A percentile compares a stretch with the other conserved stretches of the same genome.
phyloP scores from a whole-genome alignment of 2,329 filamentous ascomycete species.

The Zopfia rhizophila region DNA sequence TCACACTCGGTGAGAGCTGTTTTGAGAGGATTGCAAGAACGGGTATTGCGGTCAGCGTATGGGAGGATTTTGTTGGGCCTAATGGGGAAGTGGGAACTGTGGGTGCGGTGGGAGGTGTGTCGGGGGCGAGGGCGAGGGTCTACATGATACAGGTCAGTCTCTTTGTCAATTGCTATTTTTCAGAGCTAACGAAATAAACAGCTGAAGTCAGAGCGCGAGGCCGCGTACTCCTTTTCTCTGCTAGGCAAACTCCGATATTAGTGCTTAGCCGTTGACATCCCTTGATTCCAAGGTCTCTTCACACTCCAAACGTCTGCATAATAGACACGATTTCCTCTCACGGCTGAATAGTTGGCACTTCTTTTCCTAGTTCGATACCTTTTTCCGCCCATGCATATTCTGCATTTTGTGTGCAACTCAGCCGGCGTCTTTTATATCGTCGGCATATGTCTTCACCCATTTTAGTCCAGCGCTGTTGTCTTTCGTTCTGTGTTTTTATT shows the following conservation, averaged over 20 bases:
- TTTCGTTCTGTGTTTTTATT: too few species aligned
- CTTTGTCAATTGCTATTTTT: neutral
- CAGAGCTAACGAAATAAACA: conserved; percentile 22
- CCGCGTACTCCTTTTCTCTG: conserved; percentile 60
- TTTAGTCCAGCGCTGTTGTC: too few species aligned
- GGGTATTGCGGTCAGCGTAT: conserved; percentile 89
- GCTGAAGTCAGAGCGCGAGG: conserved; percentile 59
- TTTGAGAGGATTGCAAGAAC: conserved; percentile 85
- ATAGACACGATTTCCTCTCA: too few species aligned
- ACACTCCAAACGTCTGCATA: too few species aligned
- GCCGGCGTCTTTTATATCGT: too few species aligned
- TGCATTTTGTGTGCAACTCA: too few species aligned
- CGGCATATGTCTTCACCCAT: too few species aligned
- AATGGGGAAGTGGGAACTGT: conserved; percentile 70
- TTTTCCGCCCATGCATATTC: too few species aligned
- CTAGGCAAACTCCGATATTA: conserved; percentile 63
- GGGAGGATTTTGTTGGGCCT: conserved; percentile 67
- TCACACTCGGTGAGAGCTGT: conserved; percentile 83
- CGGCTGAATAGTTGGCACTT: too few species aligned
- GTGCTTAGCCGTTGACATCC: too few species aligned
- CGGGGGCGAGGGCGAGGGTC: conserved; percentile 64
- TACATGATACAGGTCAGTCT: conserved; percentile 70
- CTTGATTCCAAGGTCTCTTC: too few species aligned
- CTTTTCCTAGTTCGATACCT: too few species aligned
- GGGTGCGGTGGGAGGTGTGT: conserved; percentile 66